phyloP scores from a whole-genome alignment of 1,284 basidiomycete genomes.

The Tetrapyrgos nigripes region DNA sequence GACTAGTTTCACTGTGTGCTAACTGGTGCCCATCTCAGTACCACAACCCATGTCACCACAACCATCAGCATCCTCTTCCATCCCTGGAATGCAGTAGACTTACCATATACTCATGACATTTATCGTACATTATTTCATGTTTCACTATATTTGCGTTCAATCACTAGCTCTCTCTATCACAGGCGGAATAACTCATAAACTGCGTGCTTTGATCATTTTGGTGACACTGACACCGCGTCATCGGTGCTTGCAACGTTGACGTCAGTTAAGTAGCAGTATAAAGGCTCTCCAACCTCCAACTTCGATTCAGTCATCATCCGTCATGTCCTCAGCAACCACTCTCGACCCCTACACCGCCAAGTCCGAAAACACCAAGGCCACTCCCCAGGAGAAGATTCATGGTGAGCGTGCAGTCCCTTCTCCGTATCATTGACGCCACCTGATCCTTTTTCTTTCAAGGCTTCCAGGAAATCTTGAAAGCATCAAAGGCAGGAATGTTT shows the following conservation, averaged over 20 bases:
- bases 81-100: slow-evolving; percentile 47
- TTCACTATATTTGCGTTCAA: neutral
- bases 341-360: slow-evolving; percentile 74
- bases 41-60: slow-evolving; percentile 45
- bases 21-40: slow-evolving; percentile 30
- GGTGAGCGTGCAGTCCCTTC: slow-evolving; percentile 40
- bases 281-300: neutral
- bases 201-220: neutral
- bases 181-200: neutral
- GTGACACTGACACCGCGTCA: neutral
- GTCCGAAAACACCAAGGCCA: slow-evolving; percentile 59
- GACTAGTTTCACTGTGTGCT: neutral
- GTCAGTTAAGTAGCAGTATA: slow-evolving; percentile 9
- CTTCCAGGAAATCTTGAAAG: slow-evolving; percentile 65
- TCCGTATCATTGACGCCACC: neutral
- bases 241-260: slow-evolving; percentile 5
- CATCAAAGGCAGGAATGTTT: slow-evolving; percentile 78
- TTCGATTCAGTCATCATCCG: slow-evolving; percentile 26
- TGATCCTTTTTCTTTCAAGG: slow-evolving; percentile 37
- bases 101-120: slow-evolving; percentile 4
- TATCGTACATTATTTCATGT: neutral
- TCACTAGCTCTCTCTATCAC: neutral
- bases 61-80: slow-evolving; percentile 32
- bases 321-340: slow-evolving; percentile 8
- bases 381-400: slow-evolving; percentile 69